phyloP scores from a whole-genome alignment of 208 protist species.

The Trypanosoma boissoni region DNA sequence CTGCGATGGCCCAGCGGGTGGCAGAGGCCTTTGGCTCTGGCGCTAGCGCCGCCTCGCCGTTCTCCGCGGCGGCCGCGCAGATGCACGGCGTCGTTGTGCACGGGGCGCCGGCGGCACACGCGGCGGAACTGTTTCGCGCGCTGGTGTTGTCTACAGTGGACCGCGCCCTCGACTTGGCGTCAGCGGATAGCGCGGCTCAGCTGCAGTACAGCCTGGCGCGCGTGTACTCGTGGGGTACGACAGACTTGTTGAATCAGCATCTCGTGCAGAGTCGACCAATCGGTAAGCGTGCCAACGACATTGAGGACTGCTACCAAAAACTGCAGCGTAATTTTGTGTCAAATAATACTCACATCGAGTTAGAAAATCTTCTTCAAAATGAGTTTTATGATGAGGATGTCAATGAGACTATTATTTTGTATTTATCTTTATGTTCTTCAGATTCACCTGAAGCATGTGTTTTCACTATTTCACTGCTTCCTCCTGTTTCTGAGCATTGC shows the following conservation, averaged over 20 bases:
- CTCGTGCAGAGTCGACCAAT: conserved; percentile 15
- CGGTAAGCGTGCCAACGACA: neutral
- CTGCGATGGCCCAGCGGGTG: conserved; percentile 11
- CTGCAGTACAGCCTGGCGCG: conserved; percentile 30
- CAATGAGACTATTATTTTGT: conserved; percentile 19
- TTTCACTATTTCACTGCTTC: conserved; percentile 24
- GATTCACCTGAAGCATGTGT: neutral
- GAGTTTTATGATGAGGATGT: neutral
- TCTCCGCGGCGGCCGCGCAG: neutral
- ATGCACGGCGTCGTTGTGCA: conserved; percentile 25
- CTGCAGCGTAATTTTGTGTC: conserved; percentile 16
- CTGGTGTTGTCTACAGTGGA: conserved; percentile 18
- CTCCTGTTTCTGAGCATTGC: too few species aligned
- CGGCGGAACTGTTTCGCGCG: conserved; percentile 19
- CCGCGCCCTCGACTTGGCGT: conserved; percentile 13
- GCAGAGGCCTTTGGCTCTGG: conserved; percentile 12
- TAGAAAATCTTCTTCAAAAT: conserved; percentile 1
- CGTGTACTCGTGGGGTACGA: conserved; percentile 38
- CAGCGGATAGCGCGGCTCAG: neutral
- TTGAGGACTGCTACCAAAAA: neutral
- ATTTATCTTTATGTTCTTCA: conserved; percentile 1
- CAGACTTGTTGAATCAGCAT: conserved; percentile 23
- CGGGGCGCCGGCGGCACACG: conserved; percentile 9
- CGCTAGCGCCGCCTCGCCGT: neutral
- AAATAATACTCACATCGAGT: conserved; percentile 4